A percentile compares a stretch with the other conserved stretches of the same genome.
Evolutionary conservation across 306 rosid species (phyloP).

Genomic region (Bauhinia variegata): DNA sequence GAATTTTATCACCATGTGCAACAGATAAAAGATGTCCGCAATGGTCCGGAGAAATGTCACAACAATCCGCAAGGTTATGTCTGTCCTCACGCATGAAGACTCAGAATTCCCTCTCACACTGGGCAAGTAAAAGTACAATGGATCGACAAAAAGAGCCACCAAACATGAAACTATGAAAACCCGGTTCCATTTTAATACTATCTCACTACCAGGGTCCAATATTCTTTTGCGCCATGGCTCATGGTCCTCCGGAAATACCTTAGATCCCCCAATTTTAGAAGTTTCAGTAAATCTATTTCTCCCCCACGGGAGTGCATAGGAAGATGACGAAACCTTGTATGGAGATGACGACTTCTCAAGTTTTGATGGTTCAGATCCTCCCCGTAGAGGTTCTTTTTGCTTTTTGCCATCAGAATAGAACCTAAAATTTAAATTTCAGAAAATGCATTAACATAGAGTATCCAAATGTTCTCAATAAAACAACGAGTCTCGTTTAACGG

Average conservation of each 20-base stretch:
- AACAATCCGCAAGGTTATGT: conserved; percentile 64
- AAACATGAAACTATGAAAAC: conserved; percentile 81
- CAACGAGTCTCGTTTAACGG: background rate
- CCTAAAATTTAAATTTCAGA: conserved; percentile 47
- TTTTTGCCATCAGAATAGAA: conserved; percentile 69
- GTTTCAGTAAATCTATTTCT: conserved; percentile 57
- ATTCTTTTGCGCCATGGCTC: conserved; percentile 81
- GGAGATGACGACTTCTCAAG: conserved; percentile 60
- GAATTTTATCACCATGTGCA: conserved; percentile 87
- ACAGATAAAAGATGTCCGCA: conserved; percentile 81
- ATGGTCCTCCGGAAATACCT: conserved; percentile 74
- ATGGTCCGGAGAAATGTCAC: conserved; percentile 86
- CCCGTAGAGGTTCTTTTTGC: conserved; percentile 53
- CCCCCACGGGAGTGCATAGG: conserved; percentile 52
- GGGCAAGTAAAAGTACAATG: conserved; percentile 85
- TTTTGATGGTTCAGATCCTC: conserved; percentile 49
- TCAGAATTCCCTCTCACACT: conserved; percentile 42
- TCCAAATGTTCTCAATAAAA: conserved; percentile 40
- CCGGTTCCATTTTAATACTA: conserved; percentile 90
- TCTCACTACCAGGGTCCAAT: conserved; percentile 89
- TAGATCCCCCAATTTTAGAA: conserved; percentile 54
- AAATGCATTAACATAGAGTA: background rate
- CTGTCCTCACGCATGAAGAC: conserved; percentile 74
- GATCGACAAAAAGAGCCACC: conserved; percentile 86
- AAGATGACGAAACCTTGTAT: conserved; percentile 56